Evolutionary conservation across 805 yeast species (phyloP).

Genomic region (Maudiozyma turicensis): DNA sequence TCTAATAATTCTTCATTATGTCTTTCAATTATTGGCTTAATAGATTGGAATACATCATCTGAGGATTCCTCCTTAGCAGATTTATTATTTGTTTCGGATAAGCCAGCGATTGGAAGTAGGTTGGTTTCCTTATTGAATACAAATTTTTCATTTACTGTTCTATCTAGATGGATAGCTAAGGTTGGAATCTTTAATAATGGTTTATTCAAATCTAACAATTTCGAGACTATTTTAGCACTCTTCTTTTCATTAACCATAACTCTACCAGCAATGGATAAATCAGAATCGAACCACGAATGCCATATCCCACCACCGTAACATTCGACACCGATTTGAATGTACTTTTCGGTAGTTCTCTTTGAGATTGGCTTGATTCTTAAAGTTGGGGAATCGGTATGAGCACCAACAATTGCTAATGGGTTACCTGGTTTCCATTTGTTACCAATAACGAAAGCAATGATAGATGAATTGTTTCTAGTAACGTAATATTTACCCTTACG

Average conservation of each 20-base stretch:
- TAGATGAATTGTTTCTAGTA: constrained; percentile 81
- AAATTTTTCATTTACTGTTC: constrained; percentile 66
- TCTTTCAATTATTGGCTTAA: constrained; percentile 56
- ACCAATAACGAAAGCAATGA: constrained; percentile 82
- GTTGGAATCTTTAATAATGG: constrained; percentile 91
- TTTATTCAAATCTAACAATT: constrained; percentile 66
- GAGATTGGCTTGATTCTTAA: constrained; percentile 83
- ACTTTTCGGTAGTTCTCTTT: constrained; percentile 60
- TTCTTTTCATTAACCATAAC: constrained; percentile 52
- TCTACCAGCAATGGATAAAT: constrained; percentile 83
- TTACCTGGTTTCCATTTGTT: constrained; percentile 62
- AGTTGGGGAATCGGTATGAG: constrained; percentile 93
- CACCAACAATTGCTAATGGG: constrained; percentile 84
- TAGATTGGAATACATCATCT: constrained; percentile 51
- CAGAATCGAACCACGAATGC: constrained; percentile 96
- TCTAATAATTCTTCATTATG: constrained; percentile 67
- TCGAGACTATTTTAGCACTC: constrained; percentile 45
- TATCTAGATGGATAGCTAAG: constrained; percentile 81
- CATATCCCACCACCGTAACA: constrained; percentile 94
- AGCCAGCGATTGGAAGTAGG: constrained; percentile 76
- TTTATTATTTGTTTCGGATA: constrained; percentile 21
- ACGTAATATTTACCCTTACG: constrained; percentile 67
- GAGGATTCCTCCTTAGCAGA: constrained; percentile 34
- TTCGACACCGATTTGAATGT: constrained; percentile 85
- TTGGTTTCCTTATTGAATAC: constrained; percentile 87